Evolutionary conservation across 192 early-diverging fungal genomes (phyloP), one percentile per base, ranked within the genome.

Genomic region (Helicostylum pulchrum): DNA sequence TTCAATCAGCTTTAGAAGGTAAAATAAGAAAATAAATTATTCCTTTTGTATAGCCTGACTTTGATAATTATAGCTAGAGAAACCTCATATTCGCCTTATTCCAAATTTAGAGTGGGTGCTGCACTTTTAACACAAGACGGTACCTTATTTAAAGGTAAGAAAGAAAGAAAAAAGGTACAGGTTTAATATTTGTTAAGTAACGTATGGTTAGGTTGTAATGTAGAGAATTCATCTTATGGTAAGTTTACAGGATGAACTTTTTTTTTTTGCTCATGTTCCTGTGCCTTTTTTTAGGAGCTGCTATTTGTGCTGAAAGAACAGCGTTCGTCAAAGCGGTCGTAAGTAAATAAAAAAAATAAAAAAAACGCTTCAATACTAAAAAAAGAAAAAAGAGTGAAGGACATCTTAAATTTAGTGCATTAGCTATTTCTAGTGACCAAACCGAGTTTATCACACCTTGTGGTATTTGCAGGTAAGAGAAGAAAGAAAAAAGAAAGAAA

Each of bases 261-360:
- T 44, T 52, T 44, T 44, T 30, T 68, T 60, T 57, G 44, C 42
- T 10, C 10, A n/a, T 67, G 58, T 65, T 17, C 12, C 11, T 43
- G 45, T 26, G 26, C 26, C 71, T 75, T 65, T 83, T 17, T 31
- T 31, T 51, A 76, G 74, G 74, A 48, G 92, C 85, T 12, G 84
- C 91, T 32, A 90, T 94, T 55, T 97, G 95, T 67, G 95, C 92
- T 45, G 95, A 97, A 76, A 81, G 94, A 44, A 93, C 92, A 14
- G 94, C 93, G 3, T 86, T 92, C 68, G 83, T 87, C 9, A 96
- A 93, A 66, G 95, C 94, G 21, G 88, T 97, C 59, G 88, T 91
- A 83, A 73, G 78, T 62, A 34, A 2, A 57, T 11, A 11, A 57
- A 45, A 15, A 36, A 17, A 4, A 50, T 30, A 31, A 39, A 45